Base-by-base conservation (phyloP, 2,329 filamentous ascomycete species). In the Xylaria polymorpha region DNA sequence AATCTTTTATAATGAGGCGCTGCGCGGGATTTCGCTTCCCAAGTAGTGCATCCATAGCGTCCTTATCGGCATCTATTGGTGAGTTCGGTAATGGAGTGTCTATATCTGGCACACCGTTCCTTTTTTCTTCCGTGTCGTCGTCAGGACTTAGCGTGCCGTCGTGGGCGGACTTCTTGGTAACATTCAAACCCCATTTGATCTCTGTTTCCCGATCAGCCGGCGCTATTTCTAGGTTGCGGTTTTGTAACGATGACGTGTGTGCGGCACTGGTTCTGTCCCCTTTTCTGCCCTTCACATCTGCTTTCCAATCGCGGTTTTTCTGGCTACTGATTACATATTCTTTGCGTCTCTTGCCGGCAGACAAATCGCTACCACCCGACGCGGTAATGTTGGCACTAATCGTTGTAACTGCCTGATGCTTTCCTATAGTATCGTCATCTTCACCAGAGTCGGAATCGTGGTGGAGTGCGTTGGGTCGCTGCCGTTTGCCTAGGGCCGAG, bases 11-110 rank as follows among this genome's bases (percentile, higher is more conserved):
- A 18, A 90, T 79, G 14, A 88, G 81, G 67, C 88, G 81, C 74
- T 56, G 77, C 68, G 48, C 84, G 81, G 67, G 79, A 77, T 76
- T 85, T 82, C 9, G 81, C 76, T 73, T 85, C 2, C 87, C 87
- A 9, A 93, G 82, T 9, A 94, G 84, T 6, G 91, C 90, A 68
- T 90, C 87, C 68, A 94, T 81, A 9, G 92, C 92, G 74, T 87
- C 82, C 4, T 85, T 83, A 43, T 87, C 85, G 51, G 79, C 79
- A 67, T 66, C 53, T n/a, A 37, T 10, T 57, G 60, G 41, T 10
- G 37, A 32, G 9, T 59, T 53, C 48, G 66, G 39, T 44, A 73
- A n/a, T 18, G 14, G 2, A 53, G n/a, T 75, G 55, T 71, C 68
- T 50, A 71, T 71, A 67, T 73, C 59, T 18, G 44, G 51, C 51